These are phyloP conservation scores for Colletotrichum tofieldiae DNA, from an alignment of 2,329 filamentous ascomycete species.

Conservation along the genomic window DNA sequence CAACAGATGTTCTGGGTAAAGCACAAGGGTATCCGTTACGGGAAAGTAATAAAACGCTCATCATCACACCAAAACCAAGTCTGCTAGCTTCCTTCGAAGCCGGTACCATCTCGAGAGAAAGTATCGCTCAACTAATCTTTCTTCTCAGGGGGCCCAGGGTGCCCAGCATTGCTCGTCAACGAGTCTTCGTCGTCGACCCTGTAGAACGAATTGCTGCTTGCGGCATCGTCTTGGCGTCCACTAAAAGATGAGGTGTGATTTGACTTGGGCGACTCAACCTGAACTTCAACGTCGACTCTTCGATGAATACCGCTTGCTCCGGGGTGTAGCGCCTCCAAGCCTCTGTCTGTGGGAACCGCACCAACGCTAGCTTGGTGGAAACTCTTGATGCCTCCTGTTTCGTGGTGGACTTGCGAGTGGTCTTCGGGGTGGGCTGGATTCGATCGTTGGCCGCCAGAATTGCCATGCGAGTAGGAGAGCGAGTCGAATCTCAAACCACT, in stretches of 20 bases:
- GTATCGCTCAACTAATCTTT: neutral
- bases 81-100: neutral
- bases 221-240: conserved; percentile 7
- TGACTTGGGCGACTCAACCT: conserved; percentile 13
- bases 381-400: conserved; percentile 9
- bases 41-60: neutral
- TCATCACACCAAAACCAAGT: conserved; percentile 6
- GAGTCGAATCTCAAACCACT: conserved; percentile 33
- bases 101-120: neutral
- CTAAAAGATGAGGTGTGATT: neutral
- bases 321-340: neutral
- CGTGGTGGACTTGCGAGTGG: neutral
- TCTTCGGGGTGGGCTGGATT: neutral
- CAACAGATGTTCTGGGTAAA: conserved; percentile 1
- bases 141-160: conserved; percentile 11
- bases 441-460: conserved; percentile 7
- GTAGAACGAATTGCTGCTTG: conserved; percentile 20
- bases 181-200: conserved; percentile 37
- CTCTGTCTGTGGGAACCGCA: neutral
- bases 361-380: conserved; percentile 19
- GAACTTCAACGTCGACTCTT: conserved; percentile 30
- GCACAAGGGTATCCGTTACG: conserved; percentile 32
- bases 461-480: conserved; percentile 28
- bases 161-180: conserved; percentile 24
- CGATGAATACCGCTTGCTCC: conserved; percentile 17